A percentile compares a stretch with the other conserved stretches of the same genome.
These are phyloP conservation scores for Smallanthus sonchifolius DNA, from an alignment of 129 eudicot genomes.

Conservation along the genomic window DNA sequence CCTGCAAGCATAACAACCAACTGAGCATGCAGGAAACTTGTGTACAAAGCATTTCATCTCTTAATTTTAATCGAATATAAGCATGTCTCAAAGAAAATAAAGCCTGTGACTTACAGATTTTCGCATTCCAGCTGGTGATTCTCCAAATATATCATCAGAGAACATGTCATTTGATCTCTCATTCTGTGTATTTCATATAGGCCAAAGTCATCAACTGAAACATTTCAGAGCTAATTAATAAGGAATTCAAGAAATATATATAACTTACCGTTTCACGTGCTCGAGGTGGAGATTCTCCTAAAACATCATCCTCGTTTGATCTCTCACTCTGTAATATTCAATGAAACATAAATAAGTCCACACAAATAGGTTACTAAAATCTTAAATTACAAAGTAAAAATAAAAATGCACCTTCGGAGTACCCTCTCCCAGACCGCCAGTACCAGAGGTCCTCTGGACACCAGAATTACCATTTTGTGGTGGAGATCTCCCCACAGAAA, in stretches of 20 bases:
- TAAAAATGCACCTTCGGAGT: constrained; percentile 70
- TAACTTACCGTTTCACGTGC: constrained; percentile 56
- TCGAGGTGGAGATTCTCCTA: constrained; percentile 88
- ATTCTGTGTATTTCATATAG: constrained; percentile 43
- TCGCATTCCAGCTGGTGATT: constrained; percentile 87
- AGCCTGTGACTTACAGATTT: constrained; percentile 50
- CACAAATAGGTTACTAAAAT: not conserved
- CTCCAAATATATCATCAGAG: constrained; percentile 93
- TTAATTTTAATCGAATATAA: not conserved
- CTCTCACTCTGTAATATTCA: constrained; percentile 68
- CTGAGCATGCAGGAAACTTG: not conserved
- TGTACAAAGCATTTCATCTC: not conserved
- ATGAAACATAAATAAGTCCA: not conserved
- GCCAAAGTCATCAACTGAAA: not conserved
- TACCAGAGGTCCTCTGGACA: constrained; percentile 38
- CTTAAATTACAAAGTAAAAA: not conserved
- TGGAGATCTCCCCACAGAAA: constrained; percentile 66
- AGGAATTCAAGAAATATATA: not conserved
- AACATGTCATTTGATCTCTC: constrained; percentile 85
- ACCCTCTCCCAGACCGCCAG: constrained; percentile 87
- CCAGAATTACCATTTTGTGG: constrained; percentile 48
- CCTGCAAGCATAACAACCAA: constrained; percentile 39
- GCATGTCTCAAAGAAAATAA: not conserved
- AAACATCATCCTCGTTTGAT: constrained; percentile 80
- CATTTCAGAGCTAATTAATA: constrained; percentile 4